Percentiles rank a stretch among this genome's conserved stretches.
Evolutionary conservation across 495 filamentous ascomycete genomes (phyloP).

Genomic region (Penicillium ochrochloron): DNA sequence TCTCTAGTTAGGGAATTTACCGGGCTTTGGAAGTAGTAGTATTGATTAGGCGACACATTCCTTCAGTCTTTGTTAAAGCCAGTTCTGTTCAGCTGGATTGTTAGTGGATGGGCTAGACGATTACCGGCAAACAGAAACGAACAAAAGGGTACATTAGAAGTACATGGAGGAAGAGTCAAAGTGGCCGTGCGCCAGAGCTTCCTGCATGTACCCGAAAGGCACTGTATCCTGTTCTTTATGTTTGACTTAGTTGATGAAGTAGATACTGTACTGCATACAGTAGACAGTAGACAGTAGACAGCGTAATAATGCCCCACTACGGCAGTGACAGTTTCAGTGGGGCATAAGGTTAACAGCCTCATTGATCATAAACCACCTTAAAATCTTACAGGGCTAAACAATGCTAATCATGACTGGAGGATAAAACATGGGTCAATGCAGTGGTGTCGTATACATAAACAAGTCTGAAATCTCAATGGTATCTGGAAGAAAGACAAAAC

Average conservation of each 20-base stretch:
- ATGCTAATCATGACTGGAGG: not conserved
- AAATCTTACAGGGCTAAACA: too few relatives aligned
- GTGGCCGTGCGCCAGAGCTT: too few relatives aligned
- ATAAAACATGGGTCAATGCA: not conserved
- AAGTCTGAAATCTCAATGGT: not conserved
- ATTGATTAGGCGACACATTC: not conserved
- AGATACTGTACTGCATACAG: too few relatives aligned
- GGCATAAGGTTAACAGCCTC: too few relatives aligned
- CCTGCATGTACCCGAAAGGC: not conserved
- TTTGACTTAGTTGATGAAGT: too few relatives aligned
- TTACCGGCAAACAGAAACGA: not conserved
- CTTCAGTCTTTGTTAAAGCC: not conserved
- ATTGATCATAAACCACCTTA: too few relatives aligned
- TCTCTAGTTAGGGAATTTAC: not conserved
- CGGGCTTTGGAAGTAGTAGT: too few relatives aligned
- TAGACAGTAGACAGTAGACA: too few relatives aligned
- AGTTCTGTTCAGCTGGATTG: not conserved
- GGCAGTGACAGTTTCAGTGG: too few relatives aligned
- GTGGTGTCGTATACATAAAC: slow-evolving; percentile 1
- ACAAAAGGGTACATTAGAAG: not conserved
- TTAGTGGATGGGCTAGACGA: not conserved
- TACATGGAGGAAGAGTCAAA: not conserved
- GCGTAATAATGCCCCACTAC: too few relatives aligned
- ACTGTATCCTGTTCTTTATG: not conserved
- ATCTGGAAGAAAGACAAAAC: not conserved